Percentiles rank a stretch among this genome's conserved stretches.
Conservation (phyloP, 129 eudicot species). For the Artemisia argyi region DNA sequence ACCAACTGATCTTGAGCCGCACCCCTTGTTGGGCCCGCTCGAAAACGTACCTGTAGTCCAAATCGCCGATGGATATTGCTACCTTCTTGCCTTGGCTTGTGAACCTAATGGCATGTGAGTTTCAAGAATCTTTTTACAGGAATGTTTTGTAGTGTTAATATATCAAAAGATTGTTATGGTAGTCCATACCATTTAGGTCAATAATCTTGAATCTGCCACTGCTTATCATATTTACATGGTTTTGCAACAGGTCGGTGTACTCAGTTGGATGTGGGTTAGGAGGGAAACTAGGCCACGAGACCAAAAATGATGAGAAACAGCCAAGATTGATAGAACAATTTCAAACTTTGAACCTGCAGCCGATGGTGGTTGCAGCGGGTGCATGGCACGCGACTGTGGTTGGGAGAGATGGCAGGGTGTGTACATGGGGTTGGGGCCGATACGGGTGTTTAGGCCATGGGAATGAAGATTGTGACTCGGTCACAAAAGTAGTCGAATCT, state of each 20-base stretch:
- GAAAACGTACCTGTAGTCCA: constrained; percentile 91
- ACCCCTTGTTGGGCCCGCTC: constrained; percentile 74
- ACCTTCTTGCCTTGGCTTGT: constrained; percentile 89
- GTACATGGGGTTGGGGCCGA: constrained; percentile 97
- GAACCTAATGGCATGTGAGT: constrained; percentile 92
- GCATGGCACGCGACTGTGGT: constrained; percentile 99
- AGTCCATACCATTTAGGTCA: too few species aligned
- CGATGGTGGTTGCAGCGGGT: constrained; percentile 90
- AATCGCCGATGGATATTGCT: constrained; percentile 97
- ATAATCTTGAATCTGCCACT: background rate
- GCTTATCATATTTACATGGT: background rate
- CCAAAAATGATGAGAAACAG: constrained; percentile 72
- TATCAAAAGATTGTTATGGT: background rate
- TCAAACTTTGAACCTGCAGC: constrained; percentile 73
- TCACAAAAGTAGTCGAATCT: constrained; percentile 87
- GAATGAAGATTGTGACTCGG: constrained; percentile 87
- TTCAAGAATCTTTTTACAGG: constrained; percentile 2
- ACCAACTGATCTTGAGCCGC: constrained; percentile 74
- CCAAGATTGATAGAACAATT: constrained; percentile 87
- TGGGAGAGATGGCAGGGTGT: constrained; percentile 91
- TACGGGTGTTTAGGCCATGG: constrained; percentile 98
- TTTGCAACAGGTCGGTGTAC: constrained; percentile 76
- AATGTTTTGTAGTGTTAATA: background rate
- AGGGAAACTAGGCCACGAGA: constrained; percentile 92
- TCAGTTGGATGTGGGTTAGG: constrained; percentile 99